Conservation (phyloP, 2,329 filamentous ascomycete species). For the Hypocreales sp. region DNA sequence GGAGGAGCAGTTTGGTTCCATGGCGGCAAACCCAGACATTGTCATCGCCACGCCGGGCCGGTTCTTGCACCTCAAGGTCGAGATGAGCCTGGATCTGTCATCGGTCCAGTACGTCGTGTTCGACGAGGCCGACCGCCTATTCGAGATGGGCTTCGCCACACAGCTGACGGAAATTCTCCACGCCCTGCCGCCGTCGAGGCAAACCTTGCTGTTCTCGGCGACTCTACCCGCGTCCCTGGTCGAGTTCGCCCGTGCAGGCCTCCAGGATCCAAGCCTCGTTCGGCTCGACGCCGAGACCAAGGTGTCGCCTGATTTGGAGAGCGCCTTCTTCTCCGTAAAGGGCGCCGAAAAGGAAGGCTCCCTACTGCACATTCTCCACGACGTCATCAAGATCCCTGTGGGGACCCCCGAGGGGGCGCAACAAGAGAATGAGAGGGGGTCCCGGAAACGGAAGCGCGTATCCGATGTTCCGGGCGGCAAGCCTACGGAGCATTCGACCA, state of each 20-base stretch:
- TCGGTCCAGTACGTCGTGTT: conserved; percentile 92
- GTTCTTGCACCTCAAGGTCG: conserved; percentile 91
- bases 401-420: conserved; percentile 40
- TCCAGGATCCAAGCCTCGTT: conserved; percentile 84
- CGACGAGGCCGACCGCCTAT: conserved; percentile 90
- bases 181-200: conserved; percentile 66
- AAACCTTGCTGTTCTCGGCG: conserved; percentile 89
- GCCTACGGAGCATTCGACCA: conserved; percentile 81
- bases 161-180: conserved; percentile 89
- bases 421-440: conserved; percentile 25
- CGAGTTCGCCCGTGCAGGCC: conserved; percentile 84
- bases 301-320: conserved; percentile 89
- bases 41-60: conserved; percentile 93
- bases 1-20: conserved; percentile 86
- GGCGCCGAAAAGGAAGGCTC: conserved; percentile 88
- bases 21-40: conserved; percentile 92
- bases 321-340: conserved; percentile 88
- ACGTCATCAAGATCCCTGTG: conserved; percentile 82
- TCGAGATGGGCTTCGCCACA: conserved; percentile 96
- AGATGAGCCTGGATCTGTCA: conserved; percentile 85
- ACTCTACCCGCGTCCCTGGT: conserved; percentile 88
- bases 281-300: conserved; percentile 90
- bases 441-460: conserved; percentile 59
- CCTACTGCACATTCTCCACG: conserved; percentile 72
- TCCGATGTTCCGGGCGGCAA: conserved; percentile 39